phyloP scores from a whole-genome alignment of 2,329 filamentous ascomycete genomes.

The Fusarium globosum region DNA sequence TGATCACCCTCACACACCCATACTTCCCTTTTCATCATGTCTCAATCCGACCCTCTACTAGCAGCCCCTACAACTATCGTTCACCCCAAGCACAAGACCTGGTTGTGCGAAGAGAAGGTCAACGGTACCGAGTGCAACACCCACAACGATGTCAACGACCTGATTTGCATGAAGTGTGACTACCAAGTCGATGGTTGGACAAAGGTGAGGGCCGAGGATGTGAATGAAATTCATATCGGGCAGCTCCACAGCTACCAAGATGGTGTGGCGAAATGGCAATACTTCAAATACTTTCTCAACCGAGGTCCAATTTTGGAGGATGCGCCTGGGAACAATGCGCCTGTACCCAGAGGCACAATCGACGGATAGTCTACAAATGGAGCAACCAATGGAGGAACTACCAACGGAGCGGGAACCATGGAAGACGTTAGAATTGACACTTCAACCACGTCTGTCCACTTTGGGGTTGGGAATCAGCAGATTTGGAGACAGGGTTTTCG shows the following conservation, averaged over 20 bases:
- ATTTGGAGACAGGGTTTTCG: fast-evolving
- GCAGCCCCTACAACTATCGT: neutral
- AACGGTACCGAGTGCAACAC: neutral
- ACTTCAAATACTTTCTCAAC: neutral
- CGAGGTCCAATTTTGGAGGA: neutral
- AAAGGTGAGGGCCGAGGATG: neutral
- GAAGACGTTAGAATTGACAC: neutral
- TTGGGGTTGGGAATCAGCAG: neutral
- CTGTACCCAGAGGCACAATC: neutral
- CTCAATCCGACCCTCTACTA: neutral
- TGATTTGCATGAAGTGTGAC: fast-evolving
- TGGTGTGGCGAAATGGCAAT: neutral
- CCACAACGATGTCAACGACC: neutral
- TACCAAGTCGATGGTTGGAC: neutral
- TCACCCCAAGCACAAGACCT: neutral
- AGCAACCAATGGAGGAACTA: neutral
- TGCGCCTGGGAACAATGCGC: neutral
- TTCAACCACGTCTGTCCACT: neutral
- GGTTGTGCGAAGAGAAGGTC: neutral
- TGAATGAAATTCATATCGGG: neutral
- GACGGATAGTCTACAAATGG: neutral
- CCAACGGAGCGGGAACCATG: neutral
- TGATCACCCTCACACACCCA: neutral
- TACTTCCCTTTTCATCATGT: neutral
- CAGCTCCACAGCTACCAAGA: neutral